Conservation (phyloP, 2,329 filamentous ascomycete species). For the Botryotinia narcissicola region DNA sequence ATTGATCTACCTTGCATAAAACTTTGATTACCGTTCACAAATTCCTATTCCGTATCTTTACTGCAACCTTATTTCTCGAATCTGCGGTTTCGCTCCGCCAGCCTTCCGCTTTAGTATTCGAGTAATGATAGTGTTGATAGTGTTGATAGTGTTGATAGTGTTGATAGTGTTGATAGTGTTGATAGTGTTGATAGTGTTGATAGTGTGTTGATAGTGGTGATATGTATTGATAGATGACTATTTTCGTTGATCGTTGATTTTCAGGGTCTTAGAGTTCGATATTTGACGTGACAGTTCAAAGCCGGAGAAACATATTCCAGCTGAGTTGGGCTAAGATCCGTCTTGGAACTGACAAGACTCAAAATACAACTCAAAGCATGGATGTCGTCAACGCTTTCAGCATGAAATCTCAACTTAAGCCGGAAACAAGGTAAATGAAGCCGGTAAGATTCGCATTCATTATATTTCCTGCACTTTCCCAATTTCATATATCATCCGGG, state of each 20-base stretch:
- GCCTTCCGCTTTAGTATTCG: neutral
- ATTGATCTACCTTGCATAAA: slow-evolving; percentile 15
- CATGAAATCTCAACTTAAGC: neutral
- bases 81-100: neutral
- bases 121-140: neutral
- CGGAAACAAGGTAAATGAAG: slow-evolving; percentile 7
- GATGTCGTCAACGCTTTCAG: neutral
- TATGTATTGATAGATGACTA: neutral
- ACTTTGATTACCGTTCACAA: neutral
- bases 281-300: neutral
- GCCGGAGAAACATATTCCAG: neutral
- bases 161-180: neutral
- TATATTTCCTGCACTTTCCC: slow-evolving; percentile 1
- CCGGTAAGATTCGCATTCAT: neutral
- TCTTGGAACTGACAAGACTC: neutral
- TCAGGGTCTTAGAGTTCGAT: neutral
- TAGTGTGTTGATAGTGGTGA: too few species aligned
- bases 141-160: too few species aligned
- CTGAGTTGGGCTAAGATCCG: neutral
- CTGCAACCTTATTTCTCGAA: slow-evolving; percentile 6
- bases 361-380: neutral
- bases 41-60: neutral
- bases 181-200: neutral
- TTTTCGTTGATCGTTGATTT: neutral
- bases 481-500: neutral